Evolutionary conservation across 768 basidiomycete species (phyloP).

Genomic region (Mycena vitilis): DNA sequence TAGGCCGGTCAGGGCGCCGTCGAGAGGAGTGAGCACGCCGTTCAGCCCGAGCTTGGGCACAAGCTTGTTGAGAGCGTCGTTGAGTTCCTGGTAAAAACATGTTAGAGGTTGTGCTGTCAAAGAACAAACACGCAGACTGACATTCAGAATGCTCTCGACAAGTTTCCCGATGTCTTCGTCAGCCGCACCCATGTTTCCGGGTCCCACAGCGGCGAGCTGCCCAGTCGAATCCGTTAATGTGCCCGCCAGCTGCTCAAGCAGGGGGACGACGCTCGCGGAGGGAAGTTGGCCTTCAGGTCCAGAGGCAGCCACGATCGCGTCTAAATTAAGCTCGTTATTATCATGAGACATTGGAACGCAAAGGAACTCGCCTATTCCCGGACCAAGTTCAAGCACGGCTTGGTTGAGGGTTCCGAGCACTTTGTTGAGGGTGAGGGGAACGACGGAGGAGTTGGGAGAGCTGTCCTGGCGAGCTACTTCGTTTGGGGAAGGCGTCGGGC

Average conservation of each 20-base stretch:
- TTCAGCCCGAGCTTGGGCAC: slow-evolving; percentile 16
- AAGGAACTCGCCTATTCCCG: slow-evolving; percentile 2
- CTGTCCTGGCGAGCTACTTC: not conserved
- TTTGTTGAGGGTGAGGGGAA: slow-evolving; percentile 18
- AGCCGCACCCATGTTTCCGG: slow-evolving; percentile 13
- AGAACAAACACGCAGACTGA: not conserved
- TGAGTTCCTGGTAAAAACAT: not conserved
- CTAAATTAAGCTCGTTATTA: not conserved
- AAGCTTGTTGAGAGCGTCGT: slow-evolving; percentile 19
- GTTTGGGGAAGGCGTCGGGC: not conserved
- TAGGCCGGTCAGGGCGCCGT: slow-evolving; percentile 12
- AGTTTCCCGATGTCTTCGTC: slow-evolving; percentile 18
- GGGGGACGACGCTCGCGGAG: slow-evolving; percentile 4
- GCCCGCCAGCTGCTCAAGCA: not conserved
- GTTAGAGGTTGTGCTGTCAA: not conserved
- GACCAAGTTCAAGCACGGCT: slow-evolving; percentile 3
- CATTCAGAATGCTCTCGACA: slow-evolving; percentile 15
- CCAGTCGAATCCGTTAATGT: slow-evolving; percentile 14
- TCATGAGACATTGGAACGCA: not conserved
- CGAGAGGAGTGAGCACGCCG: slow-evolving; percentile 9
- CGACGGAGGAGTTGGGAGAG: slow-evolving; percentile 18
- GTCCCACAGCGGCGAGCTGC: slow-evolving; percentile 1
- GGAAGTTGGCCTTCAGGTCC: not conserved
- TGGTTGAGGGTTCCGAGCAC: slow-evolving; percentile 18
- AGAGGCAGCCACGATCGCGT: not conserved